These are phyloP conservation scores for Pleurotus ostreatus DNA, from an alignment of 768 basidiomycete genomes.

Conservation along the genomic window DNA sequence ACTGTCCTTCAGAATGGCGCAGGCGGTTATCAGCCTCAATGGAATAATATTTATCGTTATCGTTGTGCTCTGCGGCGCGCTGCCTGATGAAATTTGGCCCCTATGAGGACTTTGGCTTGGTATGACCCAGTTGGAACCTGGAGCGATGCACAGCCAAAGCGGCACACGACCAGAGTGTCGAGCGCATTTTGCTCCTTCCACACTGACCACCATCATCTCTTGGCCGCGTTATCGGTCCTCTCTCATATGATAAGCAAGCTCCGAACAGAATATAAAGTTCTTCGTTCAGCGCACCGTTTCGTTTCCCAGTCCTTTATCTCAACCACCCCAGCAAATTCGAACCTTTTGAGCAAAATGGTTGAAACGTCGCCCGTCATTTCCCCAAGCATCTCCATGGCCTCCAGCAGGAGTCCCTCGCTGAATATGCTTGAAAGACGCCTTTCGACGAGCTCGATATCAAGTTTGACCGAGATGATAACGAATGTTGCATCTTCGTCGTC, in stretches of 20 bases:
- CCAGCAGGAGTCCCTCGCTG: background rate
- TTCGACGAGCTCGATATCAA: slow-evolving; percentile 31
- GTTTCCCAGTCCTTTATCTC: background rate
- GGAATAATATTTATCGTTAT: too few species aligned
- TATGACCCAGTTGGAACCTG: too few species aligned
- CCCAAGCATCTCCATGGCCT: background rate
- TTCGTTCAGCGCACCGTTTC: background rate
- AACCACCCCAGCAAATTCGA: slow-evolving; percentile 2
- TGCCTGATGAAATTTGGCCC: too few species aligned
- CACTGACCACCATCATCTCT: background rate
- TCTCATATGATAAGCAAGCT: slow-evolving; percentile 6
- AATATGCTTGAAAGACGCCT: slow-evolving; percentile 17
- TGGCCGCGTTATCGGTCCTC: background rate
- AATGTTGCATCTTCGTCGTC: slow-evolving; percentile 25
- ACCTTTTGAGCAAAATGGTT: slow-evolving; percentile 5
- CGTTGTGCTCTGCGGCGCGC: too few species aligned
- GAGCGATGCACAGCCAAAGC: background rate
- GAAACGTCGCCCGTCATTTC: slow-evolving; percentile 15
- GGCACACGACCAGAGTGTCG: background rate
- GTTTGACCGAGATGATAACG: slow-evolving; percentile 24
- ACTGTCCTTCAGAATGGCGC: too few species aligned
- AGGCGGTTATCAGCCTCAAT: too few species aligned
- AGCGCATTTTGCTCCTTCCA: background rate
- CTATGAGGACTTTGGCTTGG: too few species aligned
- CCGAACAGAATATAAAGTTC: background rate